Conservation (phyloP, 1,284 basidiomycete species). For the Meira nashicola region DNA sequence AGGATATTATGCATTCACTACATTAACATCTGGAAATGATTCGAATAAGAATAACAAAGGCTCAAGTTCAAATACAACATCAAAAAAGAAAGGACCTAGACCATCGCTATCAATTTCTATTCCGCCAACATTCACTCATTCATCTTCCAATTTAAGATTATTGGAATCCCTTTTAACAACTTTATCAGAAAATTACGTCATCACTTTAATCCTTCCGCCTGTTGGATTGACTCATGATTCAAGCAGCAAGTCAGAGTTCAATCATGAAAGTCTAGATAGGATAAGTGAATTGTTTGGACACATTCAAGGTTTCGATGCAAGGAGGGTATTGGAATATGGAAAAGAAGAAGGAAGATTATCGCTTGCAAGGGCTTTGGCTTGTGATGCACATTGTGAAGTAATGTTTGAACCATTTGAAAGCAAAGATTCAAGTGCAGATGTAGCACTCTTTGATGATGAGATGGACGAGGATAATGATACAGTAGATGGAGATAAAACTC, state of each 20-base stretch:
- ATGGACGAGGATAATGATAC: not conserved
- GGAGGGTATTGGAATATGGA: conserved; percentile 17
- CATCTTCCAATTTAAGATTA: not conserved
- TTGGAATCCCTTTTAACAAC: not conserved
- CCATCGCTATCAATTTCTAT: conserved; percentile 18
- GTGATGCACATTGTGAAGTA: conserved; percentile 19
- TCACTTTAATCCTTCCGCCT: conserved; percentile 13
- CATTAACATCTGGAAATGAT: not conserved
- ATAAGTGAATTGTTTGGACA: conserved; percentile 8
- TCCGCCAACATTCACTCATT: conserved; percentile 14
- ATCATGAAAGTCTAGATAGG: not conserved
- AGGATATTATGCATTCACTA: not conserved
- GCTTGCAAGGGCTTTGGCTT: conserved; percentile 12
- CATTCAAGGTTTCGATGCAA: conserved; percentile 14
- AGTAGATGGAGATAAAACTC: conserved; percentile 3
- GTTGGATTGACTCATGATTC: not conserved
- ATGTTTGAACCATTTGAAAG: not conserved
- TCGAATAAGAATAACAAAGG: not conserved
- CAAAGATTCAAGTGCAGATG: not conserved
- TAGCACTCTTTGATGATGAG: not conserved
- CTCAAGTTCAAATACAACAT: not conserved
- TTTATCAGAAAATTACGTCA: conserved; percentile 9
- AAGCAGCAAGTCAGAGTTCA: not conserved
- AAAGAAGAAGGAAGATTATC: conserved; percentile 14
- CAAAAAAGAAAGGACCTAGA: no score